These are phyloP conservation scores for Aspergillus chevalieri DNA, from an alignment of 2,329 filamentous ascomycete genomes.

Conservation along the genomic window DNA sequence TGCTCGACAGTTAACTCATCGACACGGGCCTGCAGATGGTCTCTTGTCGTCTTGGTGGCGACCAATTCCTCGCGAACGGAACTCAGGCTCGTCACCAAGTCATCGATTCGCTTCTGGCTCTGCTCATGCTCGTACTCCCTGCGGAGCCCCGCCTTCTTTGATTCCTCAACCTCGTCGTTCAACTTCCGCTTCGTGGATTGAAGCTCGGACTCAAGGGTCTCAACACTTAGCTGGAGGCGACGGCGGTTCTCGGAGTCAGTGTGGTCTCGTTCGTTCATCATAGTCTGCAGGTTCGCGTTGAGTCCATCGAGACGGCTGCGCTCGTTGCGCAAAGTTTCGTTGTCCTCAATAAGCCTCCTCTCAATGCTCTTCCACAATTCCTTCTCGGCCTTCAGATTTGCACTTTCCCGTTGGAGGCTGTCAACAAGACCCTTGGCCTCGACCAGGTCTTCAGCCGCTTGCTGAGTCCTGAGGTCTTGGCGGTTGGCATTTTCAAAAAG, in stretches of 20 bases:
- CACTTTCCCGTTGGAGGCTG: conserved; percentile 80
- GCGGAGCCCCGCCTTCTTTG: conserved; percentile 72
- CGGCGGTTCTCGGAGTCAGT: conserved; percentile 75
- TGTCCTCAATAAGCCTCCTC: conserved; percentile 79
- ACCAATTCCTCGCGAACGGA: conserved; percentile 81
- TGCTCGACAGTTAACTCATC: conserved; percentile 86
- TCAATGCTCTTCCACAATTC: conserved; percentile 92
- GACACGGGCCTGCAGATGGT: conserved; percentile 81
- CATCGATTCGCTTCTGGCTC: conserved; percentile 84
- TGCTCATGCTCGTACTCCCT: conserved; percentile 89
- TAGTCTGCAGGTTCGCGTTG: conserved; percentile 74
- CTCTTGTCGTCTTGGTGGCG: conserved; percentile 75
- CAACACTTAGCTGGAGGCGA: conserved; percentile 69
- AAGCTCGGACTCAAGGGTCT: conserved; percentile 73
- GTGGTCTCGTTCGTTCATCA: conserved; percentile 87
- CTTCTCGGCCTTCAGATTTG: conserved; percentile 92
- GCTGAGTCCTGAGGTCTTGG: conserved; percentile 83
- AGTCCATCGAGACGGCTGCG: conserved; percentile 76
- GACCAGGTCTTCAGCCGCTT: conserved; percentile 86
- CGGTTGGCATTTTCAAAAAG: conserved; percentile 79
- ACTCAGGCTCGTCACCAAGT: conserved; percentile 72
- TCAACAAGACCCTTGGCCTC: conserved; percentile 77
- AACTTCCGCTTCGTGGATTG: conserved; percentile 74
- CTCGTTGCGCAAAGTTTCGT: conserved; percentile 76
- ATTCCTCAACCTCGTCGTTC: conserved; percentile 73